Evolutionary conservation across 257 asterid species (phyloP), one percentile per base, ranked within the genome.

Genomic region (Fraxinus quadrangulata): DNA sequence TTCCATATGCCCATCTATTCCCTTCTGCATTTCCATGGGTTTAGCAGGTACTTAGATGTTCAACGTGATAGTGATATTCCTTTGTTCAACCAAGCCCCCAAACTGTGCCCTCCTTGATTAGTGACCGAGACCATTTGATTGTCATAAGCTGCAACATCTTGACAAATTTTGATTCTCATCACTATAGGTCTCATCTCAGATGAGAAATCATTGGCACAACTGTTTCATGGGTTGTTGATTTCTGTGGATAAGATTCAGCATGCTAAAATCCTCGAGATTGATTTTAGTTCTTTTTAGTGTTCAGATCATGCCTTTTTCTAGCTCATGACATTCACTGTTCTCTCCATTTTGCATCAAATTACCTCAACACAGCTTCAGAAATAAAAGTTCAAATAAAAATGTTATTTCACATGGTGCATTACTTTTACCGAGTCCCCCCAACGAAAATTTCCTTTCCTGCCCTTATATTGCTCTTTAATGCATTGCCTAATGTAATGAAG

Each of bases 401-500:
- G 9, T 61, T 21, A 21, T 3, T 9, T 24, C 31, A 3, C 33
- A 12, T 23, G 68, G 31, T 26, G 67, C 69, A 63, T 26, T 23
- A 63, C 34, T 63, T 63, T 33, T n/a, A 42, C 63, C 34, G 31
- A 65, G 56, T 59, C 13, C 28, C 24, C 24, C 5, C 71, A 39
- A 39, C 9, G 34, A 40, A 33, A 34, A 40, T 31, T 28, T 61
- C 71, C 71, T n/a, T 26, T 14, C 71, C 61, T 77, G 63, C 65
- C 71, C 71, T 61, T 30, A 59, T 28, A 21, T 36, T 56, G 67
- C 30, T 70, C 72, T 28, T 71, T 45, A 34, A 23, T 34, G 73
- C 77, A 78, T 71, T 61, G 61, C 21, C 47, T 12, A 78, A 26
- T 40, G 74, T 42, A 40, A n/a, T 2, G 4, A 10, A 21, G 67